Evolutionary conservation across 1,284 basidiomycete species (phyloP).

Genomic region (Inonotus obliquus): DNA sequence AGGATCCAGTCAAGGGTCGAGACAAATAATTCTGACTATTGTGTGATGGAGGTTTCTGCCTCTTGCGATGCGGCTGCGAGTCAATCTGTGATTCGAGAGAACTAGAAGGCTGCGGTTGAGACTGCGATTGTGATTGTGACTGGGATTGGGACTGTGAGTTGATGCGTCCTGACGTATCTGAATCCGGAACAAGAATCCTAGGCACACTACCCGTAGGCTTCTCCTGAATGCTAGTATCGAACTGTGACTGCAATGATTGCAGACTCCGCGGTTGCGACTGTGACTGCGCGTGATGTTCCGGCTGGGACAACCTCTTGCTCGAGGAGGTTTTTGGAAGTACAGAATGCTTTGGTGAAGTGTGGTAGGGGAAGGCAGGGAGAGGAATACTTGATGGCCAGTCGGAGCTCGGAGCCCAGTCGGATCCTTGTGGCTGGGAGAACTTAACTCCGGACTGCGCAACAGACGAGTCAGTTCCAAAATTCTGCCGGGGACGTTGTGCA

Average conservation of each 20-base stretch:
- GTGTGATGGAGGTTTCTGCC: not conserved
- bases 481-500: not conserved
- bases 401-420: not conserved
- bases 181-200: conserved; percentile 15
- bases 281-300: not conserved
- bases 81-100: not conserved
- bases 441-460: not conserved
- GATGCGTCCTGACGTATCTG: conserved; percentile 7
- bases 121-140: conserved; percentile 9
- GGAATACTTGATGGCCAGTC: not conserved
- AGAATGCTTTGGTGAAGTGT: not conserved
- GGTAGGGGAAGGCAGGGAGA: not conserved
- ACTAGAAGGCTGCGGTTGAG: not conserved
- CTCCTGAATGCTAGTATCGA: not conserved
- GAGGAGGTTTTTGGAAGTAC: not conserved
- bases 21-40: not conserved
- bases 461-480: not conserved
- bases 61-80: not conserved
- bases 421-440: not conserved
- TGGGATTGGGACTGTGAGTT: conserved; percentile 14
- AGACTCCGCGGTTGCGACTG: not conserved
- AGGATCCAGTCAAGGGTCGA: not conserved
- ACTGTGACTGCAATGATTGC: not conserved
- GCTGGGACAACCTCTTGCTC: not conserved
- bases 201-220: not conserved